Percentiles rank a stretch among this genome's conserved stretches.
These are phyloP conservation scores for Sugiyamaella americana DNA, from an alignment of 805 yeast genomes.

Conservation along the genomic window DNA sequence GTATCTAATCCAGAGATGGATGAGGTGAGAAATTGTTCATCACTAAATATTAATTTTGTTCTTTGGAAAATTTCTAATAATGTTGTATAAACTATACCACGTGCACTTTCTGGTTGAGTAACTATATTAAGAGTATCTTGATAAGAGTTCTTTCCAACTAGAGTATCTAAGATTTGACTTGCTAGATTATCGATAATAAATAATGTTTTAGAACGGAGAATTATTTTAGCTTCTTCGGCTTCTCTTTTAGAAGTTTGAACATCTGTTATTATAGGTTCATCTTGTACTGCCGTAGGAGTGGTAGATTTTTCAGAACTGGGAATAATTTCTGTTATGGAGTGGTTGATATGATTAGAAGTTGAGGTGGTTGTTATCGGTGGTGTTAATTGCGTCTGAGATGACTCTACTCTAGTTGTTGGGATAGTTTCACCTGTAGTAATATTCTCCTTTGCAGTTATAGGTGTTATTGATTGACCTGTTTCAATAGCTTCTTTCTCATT, in stretches of 20 bases:
- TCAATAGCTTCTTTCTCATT: not conserved
- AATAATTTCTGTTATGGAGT: no score
- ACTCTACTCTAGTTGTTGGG: not conserved
- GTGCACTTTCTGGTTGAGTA: conserved; percentile 58
- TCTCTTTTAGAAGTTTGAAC: not conserved
- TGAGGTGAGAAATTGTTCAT: conserved; percentile 64
- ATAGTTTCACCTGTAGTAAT: not conserved
- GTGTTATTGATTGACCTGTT: not conserved
- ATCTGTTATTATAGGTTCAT: not conserved
- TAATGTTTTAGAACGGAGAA: conserved; percentile 26
- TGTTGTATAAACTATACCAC: conserved; percentile 52
- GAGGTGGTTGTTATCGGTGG: not conserved
- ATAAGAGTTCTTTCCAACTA: conserved; percentile 62
- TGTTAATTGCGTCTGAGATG: not conserved
- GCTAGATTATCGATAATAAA: conserved; percentile 79
- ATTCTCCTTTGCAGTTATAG: not conserved
- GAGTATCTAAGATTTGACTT: conserved; percentile 66
- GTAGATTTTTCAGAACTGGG: no score
- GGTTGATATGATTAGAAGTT: no score
- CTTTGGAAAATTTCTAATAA: conserved; percentile 73
- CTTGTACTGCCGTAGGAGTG: not conserved
- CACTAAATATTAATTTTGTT: conserved; percentile 60
- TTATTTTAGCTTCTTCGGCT: not conserved
- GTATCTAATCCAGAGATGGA: conserved; percentile 37
- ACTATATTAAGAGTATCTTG: conserved; percentile 69